Evolutionary conservation across 768 basidiomycete species (phyloP).

Genomic region (Hericium coralloides): DNA sequence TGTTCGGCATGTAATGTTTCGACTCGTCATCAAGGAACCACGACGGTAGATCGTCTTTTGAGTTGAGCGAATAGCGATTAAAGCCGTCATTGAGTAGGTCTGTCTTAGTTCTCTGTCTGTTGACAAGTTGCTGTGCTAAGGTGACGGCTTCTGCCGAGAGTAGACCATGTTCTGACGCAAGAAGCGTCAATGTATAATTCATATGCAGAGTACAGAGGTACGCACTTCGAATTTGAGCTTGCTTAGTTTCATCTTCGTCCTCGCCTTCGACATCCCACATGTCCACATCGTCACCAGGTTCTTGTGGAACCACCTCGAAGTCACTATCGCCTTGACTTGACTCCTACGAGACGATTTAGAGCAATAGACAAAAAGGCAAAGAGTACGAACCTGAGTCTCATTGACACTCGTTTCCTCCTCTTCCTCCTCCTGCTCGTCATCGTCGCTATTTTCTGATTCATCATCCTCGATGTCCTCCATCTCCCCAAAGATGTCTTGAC

Average conservation of each 20-base stretch:
- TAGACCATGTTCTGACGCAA: conserved; percentile 61
- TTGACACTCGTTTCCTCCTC: conserved; percentile 17
- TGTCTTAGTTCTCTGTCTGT: conserved; percentile 81
- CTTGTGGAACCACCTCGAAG: conserved; percentile 70
- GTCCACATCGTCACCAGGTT: conserved; percentile 35
- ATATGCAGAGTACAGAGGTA: neutral
- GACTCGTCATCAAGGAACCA: conserved; percentile 99
- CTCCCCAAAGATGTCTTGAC: conserved; percentile 81
- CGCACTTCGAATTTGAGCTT: conserved; percentile 60
- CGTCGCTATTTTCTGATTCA: conserved; percentile 24
- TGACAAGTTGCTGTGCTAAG: conserved; percentile 84
- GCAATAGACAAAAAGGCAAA: neutral
- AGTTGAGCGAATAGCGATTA: conserved; percentile 84
- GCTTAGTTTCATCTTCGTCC: conserved; percentile 61
- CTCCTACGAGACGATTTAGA: conserved; percentile 1
- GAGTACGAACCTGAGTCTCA: conserved; percentile 8
- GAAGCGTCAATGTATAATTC: neutral
- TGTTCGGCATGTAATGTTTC: conserved; percentile 86
- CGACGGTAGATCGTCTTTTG: conserved; percentile 83
- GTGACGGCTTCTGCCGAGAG: conserved; percentile 86
- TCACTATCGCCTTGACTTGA: conserved; percentile 41
- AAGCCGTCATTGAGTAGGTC: conserved; percentile 93
- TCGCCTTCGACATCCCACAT: conserved; percentile 81
- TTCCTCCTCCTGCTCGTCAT: conserved; percentile 24
- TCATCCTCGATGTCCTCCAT: conserved; percentile 36